phyloP scores from a whole-genome alignment of 768 basidiomycete genomes.

The Leccinum longicurvipes region DNA sequence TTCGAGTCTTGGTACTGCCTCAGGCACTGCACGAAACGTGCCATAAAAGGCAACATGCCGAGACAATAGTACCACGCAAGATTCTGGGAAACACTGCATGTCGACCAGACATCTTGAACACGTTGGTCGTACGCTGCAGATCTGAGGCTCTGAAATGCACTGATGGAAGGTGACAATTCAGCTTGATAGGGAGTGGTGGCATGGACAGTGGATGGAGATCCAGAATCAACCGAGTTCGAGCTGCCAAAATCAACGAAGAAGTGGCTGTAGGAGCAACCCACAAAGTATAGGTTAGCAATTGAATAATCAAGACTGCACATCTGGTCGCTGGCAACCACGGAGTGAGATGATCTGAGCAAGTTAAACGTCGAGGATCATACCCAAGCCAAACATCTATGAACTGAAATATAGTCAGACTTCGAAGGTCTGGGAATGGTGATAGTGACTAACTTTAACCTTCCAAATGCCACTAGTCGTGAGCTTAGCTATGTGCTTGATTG shows the following conservation, averaged over 20 bases:
- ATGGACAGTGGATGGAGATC: not conserved
- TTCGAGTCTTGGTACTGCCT: constrained; percentile 81
- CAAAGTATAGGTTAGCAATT: constrained; percentile 64
- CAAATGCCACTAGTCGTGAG: constrained; percentile 68
- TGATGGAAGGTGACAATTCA: not conserved
- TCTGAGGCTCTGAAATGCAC: not conserved
- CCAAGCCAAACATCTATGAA: constrained; percentile 90
- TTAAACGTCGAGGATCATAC: constrained; percentile 35
- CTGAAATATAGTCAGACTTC: constrained; percentile 30
- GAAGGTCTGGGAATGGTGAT: not conserved
- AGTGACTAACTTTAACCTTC: constrained; percentile 61
- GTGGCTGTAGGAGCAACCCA: constrained; percentile 66
- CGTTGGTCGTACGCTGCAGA: constrained; percentile 13
- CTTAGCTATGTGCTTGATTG: constrained; percentile 56
- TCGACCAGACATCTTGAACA: constrained; percentile 46
- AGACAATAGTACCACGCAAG: constrained; percentile 66
- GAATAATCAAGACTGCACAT: constrained; percentile 76
- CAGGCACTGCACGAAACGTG: constrained; percentile 82
- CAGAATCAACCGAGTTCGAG: not conserved
- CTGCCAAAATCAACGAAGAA: constrained; percentile 1
- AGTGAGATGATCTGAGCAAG: not conserved
- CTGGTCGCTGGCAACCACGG: constrained; percentile 54
- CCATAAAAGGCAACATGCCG: constrained; percentile 60
- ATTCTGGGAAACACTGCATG: constrained; percentile 36
- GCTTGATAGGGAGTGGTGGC: not conserved